Percentiles rank a stretch among this genome's conserved stretches.
Evolutionary conservation across 1,284 basidiomycete species (phyloP).

Genomic region (Heterobasidion irregulare): DNA sequence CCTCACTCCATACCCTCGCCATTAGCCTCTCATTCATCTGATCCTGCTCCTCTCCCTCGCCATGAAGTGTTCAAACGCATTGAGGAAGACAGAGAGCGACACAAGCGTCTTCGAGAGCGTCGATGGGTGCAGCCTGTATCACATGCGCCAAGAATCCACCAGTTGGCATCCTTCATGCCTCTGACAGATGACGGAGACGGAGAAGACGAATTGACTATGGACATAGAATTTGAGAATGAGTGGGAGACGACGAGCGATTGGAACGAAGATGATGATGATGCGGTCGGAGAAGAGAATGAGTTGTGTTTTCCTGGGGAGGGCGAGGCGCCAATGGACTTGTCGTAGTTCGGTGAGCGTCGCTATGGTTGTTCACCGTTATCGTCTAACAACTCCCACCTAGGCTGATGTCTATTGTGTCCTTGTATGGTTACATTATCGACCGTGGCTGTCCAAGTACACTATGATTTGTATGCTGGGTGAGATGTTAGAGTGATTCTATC

Average conservation of each 20-base stretch:
- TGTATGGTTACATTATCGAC: too few species aligned
- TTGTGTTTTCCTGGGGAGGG: slow-evolving; percentile 49
- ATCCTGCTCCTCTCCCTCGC: slow-evolving; percentile 29
- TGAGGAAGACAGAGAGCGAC: slow-evolving; percentile 91
- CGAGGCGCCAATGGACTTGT: slow-evolving; percentile 48
- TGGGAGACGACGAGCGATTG: slow-evolving; percentile 88
- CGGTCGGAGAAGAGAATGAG: slow-evolving; percentile 57
- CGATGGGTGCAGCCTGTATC: slow-evolving; percentile 84
- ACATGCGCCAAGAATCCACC: slow-evolving; percentile 34
- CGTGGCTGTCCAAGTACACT: too few species aligned
- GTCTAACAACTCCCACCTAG: too few species aligned
- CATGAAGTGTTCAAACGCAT: slow-evolving; percentile 81
- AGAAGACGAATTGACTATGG: slow-evolving; percentile 50
- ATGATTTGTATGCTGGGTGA: too few species aligned
- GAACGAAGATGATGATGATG: slow-evolving; percentile 82
- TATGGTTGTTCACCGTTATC: too few species aligned
- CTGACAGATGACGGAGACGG: slow-evolving; percentile 36
- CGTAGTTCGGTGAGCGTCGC: slow-evolving; percentile 16
- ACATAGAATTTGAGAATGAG: slow-evolving; percentile 88
- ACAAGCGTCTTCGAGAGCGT: slow-evolving; percentile 87
- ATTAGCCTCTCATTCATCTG: slow-evolving; percentile 14
- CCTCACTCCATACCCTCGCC: slow-evolving; percentile 17
- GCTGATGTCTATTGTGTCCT: too few species aligned
- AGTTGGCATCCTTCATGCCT: slow-evolving; percentile 51
- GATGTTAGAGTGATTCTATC: too few species aligned